A percentile compares a stretch with the other conserved stretches of the same genome.
Conservation (phyloP, 768 basidiomycete genomes). For the Multifurca ochricompacta region DNA sequence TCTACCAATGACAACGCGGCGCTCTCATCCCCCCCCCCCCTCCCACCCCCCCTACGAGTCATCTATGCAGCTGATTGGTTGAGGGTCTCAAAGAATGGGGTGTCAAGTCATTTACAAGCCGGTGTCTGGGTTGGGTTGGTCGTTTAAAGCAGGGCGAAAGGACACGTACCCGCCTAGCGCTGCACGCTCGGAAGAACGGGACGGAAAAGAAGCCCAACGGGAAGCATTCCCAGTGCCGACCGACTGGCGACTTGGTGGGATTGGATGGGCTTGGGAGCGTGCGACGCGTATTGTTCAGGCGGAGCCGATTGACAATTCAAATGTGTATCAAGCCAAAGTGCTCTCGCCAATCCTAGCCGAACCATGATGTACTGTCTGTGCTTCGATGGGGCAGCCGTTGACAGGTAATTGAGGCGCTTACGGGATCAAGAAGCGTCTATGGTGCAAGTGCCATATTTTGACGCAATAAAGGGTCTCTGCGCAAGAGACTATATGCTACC, state of each 20-base stretch:
- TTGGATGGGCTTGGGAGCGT: background rate
- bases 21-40: conserved; percentile 2
- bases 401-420: background rate
- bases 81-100: background rate
- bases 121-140: background rate
- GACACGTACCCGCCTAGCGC: background rate
- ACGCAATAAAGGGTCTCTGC: background rate
- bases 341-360: background rate
- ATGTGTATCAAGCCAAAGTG: background rate
- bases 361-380: background rate
- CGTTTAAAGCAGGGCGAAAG: background rate
- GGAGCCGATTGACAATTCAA: background rate
- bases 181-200: background rate
- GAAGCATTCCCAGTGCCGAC: background rate
- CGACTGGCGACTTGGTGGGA: background rate
- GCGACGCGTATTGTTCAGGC: background rate
- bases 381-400: background rate
- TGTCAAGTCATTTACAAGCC: background rate
- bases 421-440: background rate
- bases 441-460: background rate
- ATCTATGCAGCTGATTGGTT: background rate
- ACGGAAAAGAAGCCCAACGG: background rate
- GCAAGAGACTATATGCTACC: no score
- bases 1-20: conserved; percentile 4
- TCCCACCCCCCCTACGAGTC: no score